Percentiles rank a stretch among this genome's conserved stretches.
Conservation (phyloP, 768 basidiomycete genomes). For the Suillus americanus region DNA sequence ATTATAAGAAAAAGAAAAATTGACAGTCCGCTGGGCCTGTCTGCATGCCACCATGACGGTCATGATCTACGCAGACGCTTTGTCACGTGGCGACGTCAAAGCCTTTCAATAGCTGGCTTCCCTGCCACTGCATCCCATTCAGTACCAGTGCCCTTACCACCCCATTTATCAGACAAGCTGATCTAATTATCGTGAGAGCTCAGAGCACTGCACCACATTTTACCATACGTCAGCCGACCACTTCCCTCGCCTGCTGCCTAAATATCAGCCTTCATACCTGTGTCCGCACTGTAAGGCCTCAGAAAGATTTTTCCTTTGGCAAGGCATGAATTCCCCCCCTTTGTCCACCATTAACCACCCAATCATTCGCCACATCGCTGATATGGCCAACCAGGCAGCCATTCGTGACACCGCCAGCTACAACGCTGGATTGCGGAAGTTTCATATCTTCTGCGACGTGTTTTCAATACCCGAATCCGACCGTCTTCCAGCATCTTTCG, state of each 20-base stretch:
- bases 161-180: not conserved
- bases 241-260: not conserved
- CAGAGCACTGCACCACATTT: not conserved
- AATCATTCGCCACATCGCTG: too few species aligned
- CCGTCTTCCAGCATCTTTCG: not conserved
- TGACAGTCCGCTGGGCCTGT: too few species aligned
- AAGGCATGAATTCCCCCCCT: not conserved
- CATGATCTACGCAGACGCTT: not conserved
- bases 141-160: not conserved
- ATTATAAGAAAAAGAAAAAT: too few species aligned
- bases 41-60: too few species aligned
- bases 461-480: not conserved
- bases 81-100: not conserved
- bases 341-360: not conserved
- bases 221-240: too few species aligned
- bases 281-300: not conserved
- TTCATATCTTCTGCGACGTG: not conserved
- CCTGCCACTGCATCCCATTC: not conserved
- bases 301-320: not conserved
- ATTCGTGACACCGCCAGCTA: not conserved
- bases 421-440: not conserved
- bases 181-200: not conserved
- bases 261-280: not conserved
- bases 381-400: not conserved
- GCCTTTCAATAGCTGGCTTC: not conserved